Percentiles rank a stretch among this genome's conserved stretches.
Evolutionary conservation across 2,329 filamentous ascomycete genomes (phyloP).

Genomic region (Ophiostoma sp.): DNA sequence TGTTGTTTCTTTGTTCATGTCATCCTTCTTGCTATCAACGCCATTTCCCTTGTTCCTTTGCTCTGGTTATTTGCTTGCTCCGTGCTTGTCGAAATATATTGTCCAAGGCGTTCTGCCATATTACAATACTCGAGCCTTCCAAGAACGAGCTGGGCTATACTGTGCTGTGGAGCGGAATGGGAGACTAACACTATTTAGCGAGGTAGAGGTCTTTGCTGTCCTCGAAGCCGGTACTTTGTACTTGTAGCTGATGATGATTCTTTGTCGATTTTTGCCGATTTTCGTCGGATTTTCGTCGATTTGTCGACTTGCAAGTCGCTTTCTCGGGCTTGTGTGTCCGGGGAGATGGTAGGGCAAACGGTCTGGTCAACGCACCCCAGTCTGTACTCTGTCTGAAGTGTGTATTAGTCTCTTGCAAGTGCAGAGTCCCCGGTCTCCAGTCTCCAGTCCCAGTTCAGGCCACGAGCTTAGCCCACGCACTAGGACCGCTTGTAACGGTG

Average conservation of each 20-base stretch:
- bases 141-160: not conserved
- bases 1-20: not conserved
- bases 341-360: conserved; percentile 5
- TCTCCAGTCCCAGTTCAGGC: conserved; percentile 7
- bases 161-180: not conserved
- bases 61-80: not conserved
- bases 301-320: conserved; percentile 1
- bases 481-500: conserved; percentile 22
- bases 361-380: not conserved
- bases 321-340: conserved; percentile 1
- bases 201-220: not conserved
- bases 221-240: not conserved
- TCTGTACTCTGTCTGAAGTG: not conserved
- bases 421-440: conserved; percentile 13
- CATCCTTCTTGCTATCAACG: not conserved
- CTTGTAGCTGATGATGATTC: not conserved
- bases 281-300: not conserved
- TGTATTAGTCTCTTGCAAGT: not conserved
- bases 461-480: conserved; percentile 16
- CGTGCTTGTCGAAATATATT: not conserved
- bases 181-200: not conserved
- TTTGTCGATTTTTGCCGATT: not conserved
- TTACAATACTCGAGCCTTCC: not conserved
- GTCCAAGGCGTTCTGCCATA: not conserved
- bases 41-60: not conserved